Percentiles rank a stretch among this genome's conserved stretches.
Conservation (phyloP, 768 basidiomycete species). For the Hericium alpestre region DNA sequence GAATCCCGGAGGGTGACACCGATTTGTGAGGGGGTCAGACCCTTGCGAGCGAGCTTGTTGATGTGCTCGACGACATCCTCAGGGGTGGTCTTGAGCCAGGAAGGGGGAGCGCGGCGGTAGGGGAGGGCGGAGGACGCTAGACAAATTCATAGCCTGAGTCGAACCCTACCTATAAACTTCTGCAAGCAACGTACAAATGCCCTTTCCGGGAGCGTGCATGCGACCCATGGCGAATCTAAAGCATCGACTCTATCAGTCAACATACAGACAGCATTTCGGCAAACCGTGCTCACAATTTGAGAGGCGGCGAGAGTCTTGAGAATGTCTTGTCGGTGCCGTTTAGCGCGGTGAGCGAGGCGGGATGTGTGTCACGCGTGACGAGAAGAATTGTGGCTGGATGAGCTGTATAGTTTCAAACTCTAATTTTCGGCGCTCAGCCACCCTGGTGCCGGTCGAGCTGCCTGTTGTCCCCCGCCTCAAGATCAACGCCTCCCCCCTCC, state of each 20-base stretch:
- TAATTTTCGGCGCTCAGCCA: constrained; percentile 29
- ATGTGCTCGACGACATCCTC: constrained; percentile 96
- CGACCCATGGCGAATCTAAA: constrained; percentile 66
- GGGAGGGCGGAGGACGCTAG: constrained; percentile 91
- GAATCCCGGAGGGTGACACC: constrained; percentile 97
- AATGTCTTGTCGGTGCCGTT: constrained; percentile 24
- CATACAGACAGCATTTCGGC: constrained; percentile 6
- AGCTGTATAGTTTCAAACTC: constrained; percentile 57
- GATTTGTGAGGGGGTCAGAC: constrained; percentile 94
- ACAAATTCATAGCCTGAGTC: neutral
- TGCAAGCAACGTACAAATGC: constrained; percentile 70
- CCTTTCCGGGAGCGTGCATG: constrained; percentile 99
- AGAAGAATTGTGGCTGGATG: constrained; percentile 31
- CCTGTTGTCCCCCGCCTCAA: constrained; percentile 12
- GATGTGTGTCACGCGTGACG: constrained; percentile 23
- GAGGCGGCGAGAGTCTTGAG: constrained; percentile 32
- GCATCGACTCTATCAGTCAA: constrained; percentile 5
- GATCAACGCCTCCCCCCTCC: constrained; percentile 17
- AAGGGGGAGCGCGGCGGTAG: constrained; percentile 87
- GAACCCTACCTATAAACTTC: neutral
- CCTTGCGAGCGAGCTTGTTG: constrained; percentile 94
- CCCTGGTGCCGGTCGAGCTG: constrained; percentile 8
- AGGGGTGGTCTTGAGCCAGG: constrained; percentile 94
- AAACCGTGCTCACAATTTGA: constrained; percentile 26
- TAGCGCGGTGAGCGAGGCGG: constrained; percentile 17